Percentiles rank a stretch among this genome's conserved stretches.
Conservation (phyloP, 768 basidiomycete species). For the Boletus coccyginus region DNA sequence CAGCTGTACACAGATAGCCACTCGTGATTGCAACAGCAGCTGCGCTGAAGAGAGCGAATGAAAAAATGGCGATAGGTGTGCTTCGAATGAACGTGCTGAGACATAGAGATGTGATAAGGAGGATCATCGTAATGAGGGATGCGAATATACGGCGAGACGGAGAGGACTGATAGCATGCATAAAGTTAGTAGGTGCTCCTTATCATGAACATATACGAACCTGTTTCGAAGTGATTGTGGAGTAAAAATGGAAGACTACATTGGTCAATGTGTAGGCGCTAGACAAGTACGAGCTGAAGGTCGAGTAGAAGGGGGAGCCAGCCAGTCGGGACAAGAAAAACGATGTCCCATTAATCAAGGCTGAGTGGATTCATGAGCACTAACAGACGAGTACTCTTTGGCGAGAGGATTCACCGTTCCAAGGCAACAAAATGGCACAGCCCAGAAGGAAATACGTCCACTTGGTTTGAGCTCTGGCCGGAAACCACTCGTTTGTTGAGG, state of each 20-base stretch:
- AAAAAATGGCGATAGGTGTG: slow-evolving; percentile 55
- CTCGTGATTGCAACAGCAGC: slow-evolving; percentile 58
- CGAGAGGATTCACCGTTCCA: slow-evolving; percentile 74
- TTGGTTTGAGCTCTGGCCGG: slow-evolving; percentile 43
- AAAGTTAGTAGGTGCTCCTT: not conserved
- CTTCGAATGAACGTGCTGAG: slow-evolving; percentile 62
- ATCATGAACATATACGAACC: slow-evolving; percentile 38
- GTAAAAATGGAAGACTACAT: slow-evolving; percentile 70
- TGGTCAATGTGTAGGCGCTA: slow-evolving; percentile 58
- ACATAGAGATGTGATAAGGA: slow-evolving; percentile 58
- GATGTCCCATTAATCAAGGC: slow-evolving; percentile 85
- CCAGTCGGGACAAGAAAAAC: slow-evolving; percentile 72
- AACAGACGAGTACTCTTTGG: not conserved
- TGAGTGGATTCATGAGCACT: slow-evolving; percentile 29
- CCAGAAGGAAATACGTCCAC: slow-evolving; percentile 72
- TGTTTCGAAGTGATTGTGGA: slow-evolving; percentile 68
- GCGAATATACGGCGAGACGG: slow-evolving; percentile 56
- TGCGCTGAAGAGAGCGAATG: slow-evolving; percentile 62
- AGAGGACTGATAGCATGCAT: slow-evolving; percentile 43
- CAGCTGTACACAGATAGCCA: slow-evolving; percentile 74
- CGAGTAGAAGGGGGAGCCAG: slow-evolving; percentile 51
- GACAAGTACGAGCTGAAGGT: slow-evolving; percentile 69
- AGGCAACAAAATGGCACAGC: slow-evolving; percentile 75
- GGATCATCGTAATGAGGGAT: slow-evolving; percentile 48
- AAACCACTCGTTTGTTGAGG: slow-evolving; percentile 25